Percentiles rank a stretch among this genome's conserved stretches.
Conservation (phyloP, 2,329 filamentous ascomycete species). For the Triangularia setosa region DNA sequence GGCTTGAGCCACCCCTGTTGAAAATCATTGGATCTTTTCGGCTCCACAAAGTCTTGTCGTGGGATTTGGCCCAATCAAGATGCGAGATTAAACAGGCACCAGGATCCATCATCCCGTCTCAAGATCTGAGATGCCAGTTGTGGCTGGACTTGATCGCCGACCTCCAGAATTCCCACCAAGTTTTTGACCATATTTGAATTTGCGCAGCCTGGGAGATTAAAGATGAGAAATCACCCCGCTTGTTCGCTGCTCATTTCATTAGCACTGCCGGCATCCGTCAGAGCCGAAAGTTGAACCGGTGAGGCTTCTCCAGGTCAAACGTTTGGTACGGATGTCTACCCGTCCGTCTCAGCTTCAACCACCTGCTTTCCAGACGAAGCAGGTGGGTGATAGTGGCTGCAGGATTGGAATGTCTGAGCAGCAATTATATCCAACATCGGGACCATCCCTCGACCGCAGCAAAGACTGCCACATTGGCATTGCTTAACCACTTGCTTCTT, state of each 20-base stretch:
- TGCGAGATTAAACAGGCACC: not conserved
- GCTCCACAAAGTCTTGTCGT: not conserved
- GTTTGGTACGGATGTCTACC: not conserved
- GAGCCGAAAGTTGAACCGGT: not conserved
- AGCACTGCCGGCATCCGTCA: not conserved
- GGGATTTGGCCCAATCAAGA: not conserved
- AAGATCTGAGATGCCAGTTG: constrained; percentile 2
- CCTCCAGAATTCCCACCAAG: not conserved
- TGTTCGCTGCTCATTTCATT: not conserved
- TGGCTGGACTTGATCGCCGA: constrained; percentile 4
- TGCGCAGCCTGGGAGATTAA: not conserved
- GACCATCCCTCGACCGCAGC: not conserved
- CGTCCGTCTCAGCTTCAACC: not conserved
- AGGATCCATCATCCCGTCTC: not conserved
- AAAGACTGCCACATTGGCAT: not conserved
- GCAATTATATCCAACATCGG: not conserved
- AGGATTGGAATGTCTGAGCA: not conserved
- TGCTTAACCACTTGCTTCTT: not conserved
- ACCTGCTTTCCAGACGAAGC: not conserved
- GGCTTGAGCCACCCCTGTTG: not conserved
- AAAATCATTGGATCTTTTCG: not conserved
- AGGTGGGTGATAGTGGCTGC: not conserved
- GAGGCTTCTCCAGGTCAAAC: not conserved
- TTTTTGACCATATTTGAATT: not conserved
- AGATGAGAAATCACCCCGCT: not conserved